phyloP scores from a whole-genome alignment of 306 rosid species.

The Lathyrus sativus region DNA sequence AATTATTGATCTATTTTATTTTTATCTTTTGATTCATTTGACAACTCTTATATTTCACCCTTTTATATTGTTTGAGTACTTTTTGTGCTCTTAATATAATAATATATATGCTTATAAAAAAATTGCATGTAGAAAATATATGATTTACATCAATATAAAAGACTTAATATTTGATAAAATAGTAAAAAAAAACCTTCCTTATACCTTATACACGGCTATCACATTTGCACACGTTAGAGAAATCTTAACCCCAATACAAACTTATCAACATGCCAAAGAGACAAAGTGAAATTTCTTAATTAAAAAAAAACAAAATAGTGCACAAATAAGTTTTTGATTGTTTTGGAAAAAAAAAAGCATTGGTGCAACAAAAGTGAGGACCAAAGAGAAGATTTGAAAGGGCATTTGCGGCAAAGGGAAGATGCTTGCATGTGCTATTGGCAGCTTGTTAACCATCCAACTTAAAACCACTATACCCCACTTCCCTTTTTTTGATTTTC shows the following conservation, averaged over 20 bases:
- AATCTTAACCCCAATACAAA: neutral
- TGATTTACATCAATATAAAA: no score
- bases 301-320: neutral
- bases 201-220: no score
- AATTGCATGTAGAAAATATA: no score
- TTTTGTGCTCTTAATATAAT: no score
- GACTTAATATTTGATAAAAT: no score
- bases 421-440: constrained; percentile 62
- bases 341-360: neutral
- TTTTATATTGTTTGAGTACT: no score
- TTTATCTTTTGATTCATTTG: no score
- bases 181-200: no score
- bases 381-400: constrained; percentile 28
- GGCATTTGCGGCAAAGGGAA: constrained; percentile 55
- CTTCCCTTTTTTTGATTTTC: constrained; percentile 46
- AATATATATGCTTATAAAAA: no score
- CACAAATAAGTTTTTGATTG: neutral
- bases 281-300: neutral
- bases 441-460: constrained; percentile 43
- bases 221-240: no score
- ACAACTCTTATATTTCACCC: no score
- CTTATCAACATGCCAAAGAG: neutral
- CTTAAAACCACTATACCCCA: constrained; percentile 53
- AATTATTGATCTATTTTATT: no score
- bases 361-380: constrained; percentile 6